These are phyloP conservation scores for Hypsizygus marmoreus DNA, from an alignment of 768 basidiomycete genomes.

Conservation along the genomic window DNA sequence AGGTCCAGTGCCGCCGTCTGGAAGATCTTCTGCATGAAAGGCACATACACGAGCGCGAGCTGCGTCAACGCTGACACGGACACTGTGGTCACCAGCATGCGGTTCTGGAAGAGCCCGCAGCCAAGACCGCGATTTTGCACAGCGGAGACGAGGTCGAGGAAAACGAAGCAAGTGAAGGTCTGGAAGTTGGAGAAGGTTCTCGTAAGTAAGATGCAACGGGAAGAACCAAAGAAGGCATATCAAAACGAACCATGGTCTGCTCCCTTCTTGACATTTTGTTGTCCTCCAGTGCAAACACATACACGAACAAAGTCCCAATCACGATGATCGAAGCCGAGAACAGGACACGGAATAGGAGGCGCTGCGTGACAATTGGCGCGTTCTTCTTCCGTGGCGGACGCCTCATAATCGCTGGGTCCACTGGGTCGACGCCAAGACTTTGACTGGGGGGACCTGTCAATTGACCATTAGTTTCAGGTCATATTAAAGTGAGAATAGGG, in stretches of 20 bases:
- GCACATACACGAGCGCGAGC: constrained; percentile 85
- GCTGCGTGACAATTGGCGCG: constrained; percentile 79
- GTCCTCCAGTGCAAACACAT: constrained; percentile 80
- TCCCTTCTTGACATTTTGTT: constrained; percentile 83
- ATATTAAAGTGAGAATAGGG: too few relatives aligned
- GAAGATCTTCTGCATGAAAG: constrained; percentile 89
- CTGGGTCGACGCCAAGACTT: constrained; percentile 95
- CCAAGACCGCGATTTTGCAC: constrained; percentile 91
- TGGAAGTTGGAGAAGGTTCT: constrained; percentile 30
- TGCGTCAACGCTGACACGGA: constrained; percentile 84
- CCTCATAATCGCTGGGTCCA: constrained; percentile 90
- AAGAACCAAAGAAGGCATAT: background rate
- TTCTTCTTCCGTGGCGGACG: constrained; percentile 92
- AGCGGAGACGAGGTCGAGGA: constrained; percentile 95
- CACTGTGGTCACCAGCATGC: constrained; percentile 88
- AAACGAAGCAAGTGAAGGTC: constrained; percentile 97
- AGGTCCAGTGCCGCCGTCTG: constrained; percentile 82
- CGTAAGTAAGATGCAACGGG: background rate
- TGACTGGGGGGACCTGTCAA: constrained; percentile 86
- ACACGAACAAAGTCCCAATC: constrained; percentile 83
- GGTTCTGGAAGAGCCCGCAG: constrained; percentile 82
- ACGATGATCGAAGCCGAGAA: constrained; percentile 95
- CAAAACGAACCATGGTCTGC: constrained; percentile 82
- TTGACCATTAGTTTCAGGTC: constrained; percentile 9
- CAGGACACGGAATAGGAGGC: constrained; percentile 77